Evolutionary conservation across 75 land plant genomes (phyloP).

Genomic region (Cunninghamia lanceolata): DNA sequence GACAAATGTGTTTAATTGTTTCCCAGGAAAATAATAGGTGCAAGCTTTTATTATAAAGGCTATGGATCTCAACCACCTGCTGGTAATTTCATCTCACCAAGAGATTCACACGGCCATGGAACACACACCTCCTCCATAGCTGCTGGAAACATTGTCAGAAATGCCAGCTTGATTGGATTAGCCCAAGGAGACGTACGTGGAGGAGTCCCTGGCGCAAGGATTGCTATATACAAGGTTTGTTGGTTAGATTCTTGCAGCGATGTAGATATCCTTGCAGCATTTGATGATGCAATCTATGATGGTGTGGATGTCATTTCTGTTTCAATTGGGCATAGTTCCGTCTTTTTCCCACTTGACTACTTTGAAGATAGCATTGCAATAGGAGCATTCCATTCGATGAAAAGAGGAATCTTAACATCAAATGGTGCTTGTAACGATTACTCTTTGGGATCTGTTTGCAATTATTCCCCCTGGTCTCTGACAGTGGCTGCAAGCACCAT

Average conservation of each 20-base stretch:
- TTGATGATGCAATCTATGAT: slow-evolving; percentile 69
- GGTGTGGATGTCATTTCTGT: slow-evolving; percentile 68
- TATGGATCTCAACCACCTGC: slow-evolving; percentile 4
- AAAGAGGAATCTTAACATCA: slow-evolving; percentile 18
- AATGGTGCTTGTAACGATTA: slow-evolving; percentile 31
- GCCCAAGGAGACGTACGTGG: slow-evolving; percentile 58
- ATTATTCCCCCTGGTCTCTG: slow-evolving; percentile 36
- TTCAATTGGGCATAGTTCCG: slow-evolving; percentile 42
- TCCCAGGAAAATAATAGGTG: slow-evolving; percentile 72
- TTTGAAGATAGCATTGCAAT: slow-evolving; percentile 32
- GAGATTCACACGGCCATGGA: slow-evolving; percentile 66
- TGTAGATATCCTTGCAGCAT: slow-evolving; percentile 54
- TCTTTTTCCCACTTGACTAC: slow-evolving; percentile 1
- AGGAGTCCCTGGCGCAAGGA: slow-evolving; percentile 42
- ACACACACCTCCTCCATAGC: slow-evolving; percentile 77
- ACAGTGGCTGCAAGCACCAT: slow-evolving; percentile 33
- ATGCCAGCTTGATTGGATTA: slow-evolving; percentile 55
- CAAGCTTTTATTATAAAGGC: slow-evolving; percentile 42
- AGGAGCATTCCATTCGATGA: slow-evolving; percentile 48
- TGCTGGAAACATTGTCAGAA: slow-evolving; percentile 39
- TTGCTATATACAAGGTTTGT: slow-evolving; percentile 71
- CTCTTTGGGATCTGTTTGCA: neutral
- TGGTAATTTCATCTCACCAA: slow-evolving; percentile 30
- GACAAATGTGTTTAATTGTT: too few relatives aligned
- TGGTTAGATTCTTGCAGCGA: slow-evolving; percentile 37